A percentile compares a stretch with the other conserved stretches of the same genome.
Evolutionary conservation across 331 rosid genomes (phyloP).

Genomic region (Quercus tomentella): DNA sequence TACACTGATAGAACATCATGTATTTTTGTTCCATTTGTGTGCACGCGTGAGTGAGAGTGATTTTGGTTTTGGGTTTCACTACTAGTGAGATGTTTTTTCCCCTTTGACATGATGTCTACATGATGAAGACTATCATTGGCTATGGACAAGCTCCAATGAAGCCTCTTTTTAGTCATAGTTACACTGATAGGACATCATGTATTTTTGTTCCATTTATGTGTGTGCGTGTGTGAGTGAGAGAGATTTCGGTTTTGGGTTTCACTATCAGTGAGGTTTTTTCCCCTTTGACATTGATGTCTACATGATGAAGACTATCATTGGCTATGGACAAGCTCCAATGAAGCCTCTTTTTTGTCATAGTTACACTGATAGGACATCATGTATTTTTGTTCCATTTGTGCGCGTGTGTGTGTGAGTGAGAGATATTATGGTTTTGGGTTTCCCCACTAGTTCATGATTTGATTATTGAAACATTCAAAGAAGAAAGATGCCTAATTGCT

Average conservation of each 20-base stretch:
- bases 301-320: conserved; percentile 43
- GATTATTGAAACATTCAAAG: too few species aligned
- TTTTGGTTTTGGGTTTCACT: background rate
- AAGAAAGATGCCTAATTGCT: too few species aligned
- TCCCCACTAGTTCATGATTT: too few species aligned
- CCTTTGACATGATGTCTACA: conserved; percentile 37
- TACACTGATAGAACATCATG: conserved; percentile 75
- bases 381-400: background rate
- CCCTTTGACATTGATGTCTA: conserved; percentile 39
- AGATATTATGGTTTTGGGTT: background rate
- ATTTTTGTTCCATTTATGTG: background rate
- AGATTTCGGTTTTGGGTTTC: background rate
- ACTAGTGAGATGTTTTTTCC: too few species aligned
- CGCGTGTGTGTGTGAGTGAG: background rate
- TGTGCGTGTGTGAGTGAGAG: too few species aligned
- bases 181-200: conserved; percentile 71
- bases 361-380: conserved; percentile 78
- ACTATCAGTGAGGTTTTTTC: background rate
- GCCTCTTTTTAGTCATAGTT: conserved; percentile 73
- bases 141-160: conserved; percentile 54
- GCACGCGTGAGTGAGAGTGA: too few species aligned
- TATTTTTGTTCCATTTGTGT: background rate
- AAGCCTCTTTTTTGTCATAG: conserved; percentile 69
- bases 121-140: conserved; percentile 50
- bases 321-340: conserved; percentile 60